Base-by-base conservation (phyloP, 371 early-diverging fungal species). In the Rhizopus delemar region DNA sequence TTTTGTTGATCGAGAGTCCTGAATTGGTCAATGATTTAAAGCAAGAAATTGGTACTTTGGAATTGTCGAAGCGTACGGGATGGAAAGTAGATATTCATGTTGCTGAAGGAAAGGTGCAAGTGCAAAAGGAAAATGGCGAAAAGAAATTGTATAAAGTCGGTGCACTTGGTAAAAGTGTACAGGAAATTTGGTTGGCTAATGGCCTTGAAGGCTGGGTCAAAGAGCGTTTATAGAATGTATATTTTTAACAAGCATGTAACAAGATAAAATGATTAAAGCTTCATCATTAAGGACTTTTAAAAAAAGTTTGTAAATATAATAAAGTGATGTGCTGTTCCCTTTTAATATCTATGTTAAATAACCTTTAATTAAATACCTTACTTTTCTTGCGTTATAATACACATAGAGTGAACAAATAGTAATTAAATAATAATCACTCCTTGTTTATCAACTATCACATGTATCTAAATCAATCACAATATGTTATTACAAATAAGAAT, bases 171-270 rank as follows among this genome's bases (percentile, higher is more conserved):
- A 87, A 75, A 77, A 93, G 93, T 48, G 94, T 94, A 12, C 97
- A 96, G 75, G 94, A 95, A 71, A 80, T 96, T 54, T 88, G 94
- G 82, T 87, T 93, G 16, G 92, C 87, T 15, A 93, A 91, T 36
- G 96, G 96, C 39, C 81, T 97, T 53, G 97, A 95, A 75, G 89
- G 88, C 53, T 97, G 96, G 97, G 92, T 92, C 51, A 85, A 86
- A 53, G 69, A 80, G 57, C 59, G 80, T 65, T 61, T 78, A 59
- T 75, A 71, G 28, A 53, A 5, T 53, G 51, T 51, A 38, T 7
- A 51, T n/a, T 64, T 22, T 22, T 22, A 22, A 22, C 22, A 22
- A 22, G 22, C 22, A 22, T 22, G 22, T 22, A 22, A 22, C 22
- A 22, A 22, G 22, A 22, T 22, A 22, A 22, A 22, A 22, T 22